Conservation (phyloP, 176 grass and related monocot species). For the Oryza punctata region DNA sequence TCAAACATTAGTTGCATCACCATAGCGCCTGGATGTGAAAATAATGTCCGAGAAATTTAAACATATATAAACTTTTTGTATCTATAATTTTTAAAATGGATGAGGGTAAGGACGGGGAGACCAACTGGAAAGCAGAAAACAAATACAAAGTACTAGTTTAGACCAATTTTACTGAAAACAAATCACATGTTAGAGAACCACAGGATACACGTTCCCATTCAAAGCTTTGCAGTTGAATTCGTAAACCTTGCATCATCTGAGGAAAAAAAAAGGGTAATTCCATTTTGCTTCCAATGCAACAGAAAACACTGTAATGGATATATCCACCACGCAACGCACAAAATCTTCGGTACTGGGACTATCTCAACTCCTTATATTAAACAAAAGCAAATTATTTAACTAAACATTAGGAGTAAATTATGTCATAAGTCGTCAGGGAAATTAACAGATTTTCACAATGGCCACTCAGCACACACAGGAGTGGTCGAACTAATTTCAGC, state of each 20-base stretch:
- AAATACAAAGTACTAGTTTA: too few species aligned
- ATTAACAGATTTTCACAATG: slow-evolving; percentile 42
- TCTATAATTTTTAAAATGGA: too few species aligned
- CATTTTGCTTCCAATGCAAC: background rate
- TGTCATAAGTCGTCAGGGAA: slow-evolving; percentile 34
- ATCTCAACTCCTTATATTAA: background rate
- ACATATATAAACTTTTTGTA: too few species aligned
- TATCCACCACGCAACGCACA: background rate
- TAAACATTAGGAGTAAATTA: slow-evolving; percentile 45
- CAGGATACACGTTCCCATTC: background rate
- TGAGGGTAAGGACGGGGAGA: too few species aligned
- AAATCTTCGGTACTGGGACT: background rate
- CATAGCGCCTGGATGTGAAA: too few species aligned
- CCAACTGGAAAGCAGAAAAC: too few species aligned
- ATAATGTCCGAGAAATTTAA: too few species aligned
- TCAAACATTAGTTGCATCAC: too few species aligned
- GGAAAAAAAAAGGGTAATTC: background rate
- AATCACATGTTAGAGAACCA: background rate
- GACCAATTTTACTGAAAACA: background rate
- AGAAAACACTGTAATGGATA: background rate
- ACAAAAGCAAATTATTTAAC: slow-evolving; percentile 34
- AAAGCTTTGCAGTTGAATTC: too few species aligned
- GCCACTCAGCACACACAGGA: slow-evolving; percentile 34
- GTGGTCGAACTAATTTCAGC: slow-evolving; percentile 49
- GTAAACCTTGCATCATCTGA: background rate